Conservation (phyloP, 2,329 filamentous ascomycete genomes). For the Colletotrichum limetticola region DNA sequence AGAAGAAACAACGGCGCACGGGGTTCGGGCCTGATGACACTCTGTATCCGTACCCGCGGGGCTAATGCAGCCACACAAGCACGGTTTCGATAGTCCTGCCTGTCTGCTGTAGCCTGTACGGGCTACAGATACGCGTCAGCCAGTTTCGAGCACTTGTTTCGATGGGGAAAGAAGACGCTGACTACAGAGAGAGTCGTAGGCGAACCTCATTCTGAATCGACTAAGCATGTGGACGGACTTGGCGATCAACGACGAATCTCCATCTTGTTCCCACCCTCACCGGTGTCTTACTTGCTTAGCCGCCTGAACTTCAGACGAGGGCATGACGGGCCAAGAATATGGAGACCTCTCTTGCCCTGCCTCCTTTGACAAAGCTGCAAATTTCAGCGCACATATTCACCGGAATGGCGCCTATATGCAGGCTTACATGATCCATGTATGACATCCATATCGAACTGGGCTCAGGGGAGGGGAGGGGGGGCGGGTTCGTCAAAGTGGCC, state of each 20-base stretch:
- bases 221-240: neutral
- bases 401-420: neutral
- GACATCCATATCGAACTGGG: neutral
- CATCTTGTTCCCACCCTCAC: neutral
- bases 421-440: neutral
- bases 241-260: constrained; percentile 1
- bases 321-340: neutral
- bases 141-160: neutral
- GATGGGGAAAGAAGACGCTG: neutral
- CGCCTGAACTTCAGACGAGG: constrained; percentile 17
- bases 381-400: neutral
- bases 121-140: constrained; percentile 16
- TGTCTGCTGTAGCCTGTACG: neutral
- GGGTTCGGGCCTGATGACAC: neutral
- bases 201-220: neutral
- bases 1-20: neutral
- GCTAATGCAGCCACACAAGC: constrained; percentile 22
- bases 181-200: neutral
- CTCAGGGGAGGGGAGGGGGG: neutral
- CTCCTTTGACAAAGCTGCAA: neutral
- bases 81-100: constrained; percentile 22
- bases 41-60: neutral
- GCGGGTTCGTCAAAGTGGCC: neutral
- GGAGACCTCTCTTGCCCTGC: neutral
- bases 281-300: constrained; percentile 8